Percentiles rank a stretch among this genome's conserved stretches.
Evolutionary conservation across 305 asterid genomes (phyloP).

Genomic region (Fraxinus dipetala): DNA sequence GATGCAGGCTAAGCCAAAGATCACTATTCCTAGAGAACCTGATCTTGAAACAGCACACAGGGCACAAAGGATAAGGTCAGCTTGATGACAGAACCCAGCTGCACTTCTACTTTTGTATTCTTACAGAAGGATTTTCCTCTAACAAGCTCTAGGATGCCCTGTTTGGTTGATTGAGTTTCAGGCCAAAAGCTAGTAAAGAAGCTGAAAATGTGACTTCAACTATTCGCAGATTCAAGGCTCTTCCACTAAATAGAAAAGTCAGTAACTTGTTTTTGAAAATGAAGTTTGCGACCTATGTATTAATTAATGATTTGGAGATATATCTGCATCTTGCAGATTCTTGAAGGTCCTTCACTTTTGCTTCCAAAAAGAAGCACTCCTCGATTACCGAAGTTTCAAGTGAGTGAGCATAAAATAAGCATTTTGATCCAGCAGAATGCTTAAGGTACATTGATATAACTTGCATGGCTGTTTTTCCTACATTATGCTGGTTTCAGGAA

Average conservation of each 20-base stretch:
- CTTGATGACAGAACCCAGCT: slow-evolving; percentile 15
- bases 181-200: slow-evolving; percentile 57
- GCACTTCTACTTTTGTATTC: slow-evolving; percentile 9
- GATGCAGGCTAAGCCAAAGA: slow-evolving; percentile 43
- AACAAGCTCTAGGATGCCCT: slow-evolving; percentile 14
- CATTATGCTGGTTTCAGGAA: not conserved
- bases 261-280: slow-evolving; percentile 25
- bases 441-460: not conserved
- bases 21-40: slow-evolving; percentile 80
- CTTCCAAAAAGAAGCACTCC: slow-evolving; percentile 64
- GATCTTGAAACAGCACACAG: slow-evolving; percentile 76
- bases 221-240: slow-evolving; percentile 76
- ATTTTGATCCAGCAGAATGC: not conserved
- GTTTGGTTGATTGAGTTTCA: slow-evolving; percentile 35
- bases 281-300: slow-evolving; percentile 5
- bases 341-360: slow-evolving; percentile 64
- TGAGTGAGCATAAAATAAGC: slow-evolving; percentile 12
- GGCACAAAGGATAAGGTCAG: slow-evolving; percentile 69
- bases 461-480: not conserved
- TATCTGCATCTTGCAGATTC: slow-evolving; percentile 52
- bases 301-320: slow-evolving; percentile 21
- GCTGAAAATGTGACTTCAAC: slow-evolving; percentile 42
- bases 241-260: slow-evolving; percentile 86
- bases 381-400: slow-evolving; percentile 42
- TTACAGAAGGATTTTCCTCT: not conserved